phyloP scores from a whole-genome alignment of 192 early-diverging fungal genomes.

The Piromyces finnis region DNA sequence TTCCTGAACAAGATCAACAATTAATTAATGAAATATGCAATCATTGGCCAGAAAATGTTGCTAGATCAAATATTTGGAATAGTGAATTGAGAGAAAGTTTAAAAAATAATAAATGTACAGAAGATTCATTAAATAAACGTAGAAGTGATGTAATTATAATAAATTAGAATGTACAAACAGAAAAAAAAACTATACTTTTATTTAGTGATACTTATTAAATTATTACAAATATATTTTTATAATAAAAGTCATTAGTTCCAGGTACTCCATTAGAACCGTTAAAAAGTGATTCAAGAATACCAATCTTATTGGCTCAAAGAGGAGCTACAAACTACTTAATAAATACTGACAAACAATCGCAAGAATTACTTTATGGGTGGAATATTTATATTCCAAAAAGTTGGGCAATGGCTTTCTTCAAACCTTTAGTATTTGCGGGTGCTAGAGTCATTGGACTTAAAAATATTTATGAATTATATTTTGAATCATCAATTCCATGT shows the following conservation, averaged over 20 bases:
- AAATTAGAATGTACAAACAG: too few species aligned
- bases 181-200: too few species aligned
- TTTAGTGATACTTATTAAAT: too few species aligned
- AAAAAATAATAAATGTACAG: constrained; percentile 19
- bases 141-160: constrained; percentile 13
- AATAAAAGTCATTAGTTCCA: constrained; percentile 46
- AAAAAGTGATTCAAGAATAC: constrained; percentile 42
- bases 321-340: constrained; percentile 14
- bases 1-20: constrained; percentile 10
- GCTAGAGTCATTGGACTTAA: constrained; percentile 51
- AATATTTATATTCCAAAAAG: constrained; percentile 60
- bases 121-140: constrained; percentile 31
- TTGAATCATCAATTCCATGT: constrained; percentile 53
- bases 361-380: constrained; percentile 48
- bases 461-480: constrained; percentile 49
- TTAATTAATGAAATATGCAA: constrained; percentile 17
- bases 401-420: constrained; percentile 78
- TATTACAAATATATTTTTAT: too few species aligned
- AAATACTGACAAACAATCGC: constrained; percentile 18
- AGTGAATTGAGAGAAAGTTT: constrained; percentile 14
- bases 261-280: constrained; percentile 40
- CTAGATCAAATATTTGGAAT: constrained; percentile 37
- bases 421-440: constrained; percentile 72
- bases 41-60: constrained; percentile 36
- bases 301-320: constrained; percentile 66